phyloP scores from a whole-genome alignment of 2,329 filamentous ascomycete genomes.

The Bretziella fagacearum region DNA sequence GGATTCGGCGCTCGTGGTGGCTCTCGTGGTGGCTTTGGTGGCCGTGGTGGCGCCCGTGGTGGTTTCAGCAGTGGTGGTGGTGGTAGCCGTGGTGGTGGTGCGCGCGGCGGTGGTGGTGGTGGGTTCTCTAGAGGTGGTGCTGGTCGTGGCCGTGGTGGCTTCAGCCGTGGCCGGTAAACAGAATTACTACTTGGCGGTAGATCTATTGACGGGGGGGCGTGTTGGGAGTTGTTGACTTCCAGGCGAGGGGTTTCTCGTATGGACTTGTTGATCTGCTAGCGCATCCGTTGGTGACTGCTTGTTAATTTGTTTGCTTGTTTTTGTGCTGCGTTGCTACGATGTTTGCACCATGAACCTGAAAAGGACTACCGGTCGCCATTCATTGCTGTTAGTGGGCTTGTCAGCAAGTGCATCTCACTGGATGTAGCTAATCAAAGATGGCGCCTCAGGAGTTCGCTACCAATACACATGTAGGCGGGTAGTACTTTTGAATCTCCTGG shows the following conservation, averaged over 20 bases:
- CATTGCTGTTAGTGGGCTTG: no score
- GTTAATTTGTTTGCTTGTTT: conserved; percentile 2
- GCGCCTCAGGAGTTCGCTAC: no score
- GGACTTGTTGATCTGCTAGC: neutral
- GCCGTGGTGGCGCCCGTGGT: conserved; percentile 19
- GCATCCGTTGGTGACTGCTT: neutral
- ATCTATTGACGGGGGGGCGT: neutral
- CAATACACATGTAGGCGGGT: no score
- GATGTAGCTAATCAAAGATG: no score
- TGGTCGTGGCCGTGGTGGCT: conserved; percentile 19
- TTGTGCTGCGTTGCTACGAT: conserved; percentile 1
- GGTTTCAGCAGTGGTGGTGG: conserved; percentile 22
- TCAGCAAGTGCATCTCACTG: no score
- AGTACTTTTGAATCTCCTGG: no score
- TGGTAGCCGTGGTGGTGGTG: conserved; percentile 11
- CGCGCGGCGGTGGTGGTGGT: conserved; percentile 8
- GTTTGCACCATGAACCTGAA: conserved; percentile 1
- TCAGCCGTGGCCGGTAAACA: conserved; percentile 15
- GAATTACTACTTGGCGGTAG: neutral
- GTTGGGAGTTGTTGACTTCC: no score
- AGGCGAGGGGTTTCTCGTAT: no score
- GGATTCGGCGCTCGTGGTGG: conserved; percentile 22
- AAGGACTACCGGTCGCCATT: no score
- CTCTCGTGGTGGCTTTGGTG: conserved; percentile 21
- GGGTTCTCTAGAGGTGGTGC: conserved; percentile 16